A percentile compares a stretch with the other conserved stretches of the same genome.
Conservation (phyloP, 768 basidiomycete species). For the Hebeloma cylindrosporum region DNA sequence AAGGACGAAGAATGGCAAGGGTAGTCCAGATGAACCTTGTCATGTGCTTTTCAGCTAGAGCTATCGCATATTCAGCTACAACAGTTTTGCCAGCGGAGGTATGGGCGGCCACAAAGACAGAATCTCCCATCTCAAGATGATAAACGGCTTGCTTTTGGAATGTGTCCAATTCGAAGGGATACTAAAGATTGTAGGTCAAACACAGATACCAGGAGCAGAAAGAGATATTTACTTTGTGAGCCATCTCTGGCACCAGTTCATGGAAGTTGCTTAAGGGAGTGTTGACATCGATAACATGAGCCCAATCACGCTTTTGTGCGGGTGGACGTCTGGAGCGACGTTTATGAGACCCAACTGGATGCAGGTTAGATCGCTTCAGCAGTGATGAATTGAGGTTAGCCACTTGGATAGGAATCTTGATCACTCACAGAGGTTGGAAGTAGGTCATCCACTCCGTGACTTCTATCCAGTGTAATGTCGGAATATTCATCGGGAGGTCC, state of each 20-base stretch:
- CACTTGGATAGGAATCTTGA: not conserved
- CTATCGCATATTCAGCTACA: constrained; percentile 98
- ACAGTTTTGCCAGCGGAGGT: constrained; percentile 99
- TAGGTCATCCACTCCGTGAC: constrained; percentile 62
- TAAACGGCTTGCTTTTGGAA: constrained; percentile 99
- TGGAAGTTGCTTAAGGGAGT: constrained; percentile 86
- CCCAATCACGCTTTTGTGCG: constrained; percentile 90
- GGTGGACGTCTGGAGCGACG: constrained; percentile 44
- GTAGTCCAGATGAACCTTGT: constrained; percentile 72
- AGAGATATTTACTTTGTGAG: constrained; percentile 68
- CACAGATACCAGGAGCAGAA: not conserved
- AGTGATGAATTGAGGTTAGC: not conserved
- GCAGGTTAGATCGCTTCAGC: constrained; percentile 56
- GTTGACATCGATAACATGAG: constrained; percentile 93
- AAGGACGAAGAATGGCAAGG: constrained; percentile 11
- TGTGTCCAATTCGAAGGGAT: constrained; percentile 97
- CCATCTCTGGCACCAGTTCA: constrained; percentile 95
- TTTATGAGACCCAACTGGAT: constrained; percentile 45
- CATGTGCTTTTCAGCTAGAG: constrained; percentile 96
- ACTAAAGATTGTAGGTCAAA: constrained; percentile 45
- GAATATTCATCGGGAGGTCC: constrained; percentile 14
- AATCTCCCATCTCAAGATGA: constrained; percentile 95
- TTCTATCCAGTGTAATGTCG: constrained; percentile 15
- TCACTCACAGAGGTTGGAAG: constrained; percentile 55
- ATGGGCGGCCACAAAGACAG: constrained; percentile 99